phyloP scores from a whole-genome alignment of 306 rosid species.

The Prunus padus region DNA sequence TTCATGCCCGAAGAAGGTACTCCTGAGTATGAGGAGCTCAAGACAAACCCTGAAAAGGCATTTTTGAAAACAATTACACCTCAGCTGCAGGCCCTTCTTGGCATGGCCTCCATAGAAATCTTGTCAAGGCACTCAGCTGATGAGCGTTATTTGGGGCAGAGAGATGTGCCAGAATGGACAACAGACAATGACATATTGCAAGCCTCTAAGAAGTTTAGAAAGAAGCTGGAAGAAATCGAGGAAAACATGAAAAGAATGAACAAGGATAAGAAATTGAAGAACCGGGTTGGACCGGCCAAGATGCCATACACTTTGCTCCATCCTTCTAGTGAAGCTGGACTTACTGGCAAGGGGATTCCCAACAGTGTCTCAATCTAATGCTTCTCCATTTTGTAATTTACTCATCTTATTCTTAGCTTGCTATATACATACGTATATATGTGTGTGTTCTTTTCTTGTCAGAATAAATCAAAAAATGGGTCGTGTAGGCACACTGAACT shows the following conservation, averaged over 20 bases:
- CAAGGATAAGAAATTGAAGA: slow-evolving; percentile 44
- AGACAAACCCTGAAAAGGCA: slow-evolving; percentile 33
- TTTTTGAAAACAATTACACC: slow-evolving; percentile 55
- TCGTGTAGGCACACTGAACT: no score
- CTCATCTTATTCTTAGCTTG: background rate
- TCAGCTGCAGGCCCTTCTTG: slow-evolving; percentile 34
- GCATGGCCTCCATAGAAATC: slow-evolving; percentile 51
- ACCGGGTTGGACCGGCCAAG: slow-evolving; percentile 57
- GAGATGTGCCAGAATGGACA: slow-evolving; percentile 57
- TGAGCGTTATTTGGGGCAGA: slow-evolving; percentile 51
- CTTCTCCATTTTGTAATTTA: background rate
- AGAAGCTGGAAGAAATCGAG: slow-evolving; percentile 46
- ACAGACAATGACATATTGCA: slow-evolving; percentile 41
- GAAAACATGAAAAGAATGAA: slow-evolving; percentile 39
- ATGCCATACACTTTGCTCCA: slow-evolving; percentile 65
- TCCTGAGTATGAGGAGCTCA: slow-evolving; percentile 42
- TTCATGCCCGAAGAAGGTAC: slow-evolving; percentile 57
- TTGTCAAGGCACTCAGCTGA: slow-evolving; percentile 57
- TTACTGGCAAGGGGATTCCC: slow-evolving; percentile 75
- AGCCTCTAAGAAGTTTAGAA: slow-evolving; percentile 50
- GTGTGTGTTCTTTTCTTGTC: background rate
- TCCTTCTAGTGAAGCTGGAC: slow-evolving; percentile 57
- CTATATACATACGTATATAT: no score
- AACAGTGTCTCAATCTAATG: slow-evolving; percentile 62
- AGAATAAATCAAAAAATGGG: background rate